Percentiles rank a stretch among this genome's conserved stretches.
Evolutionary conservation across 2,329 filamentous ascomycete species (phyloP).

Genomic region (Didymella arachidicola): DNA sequence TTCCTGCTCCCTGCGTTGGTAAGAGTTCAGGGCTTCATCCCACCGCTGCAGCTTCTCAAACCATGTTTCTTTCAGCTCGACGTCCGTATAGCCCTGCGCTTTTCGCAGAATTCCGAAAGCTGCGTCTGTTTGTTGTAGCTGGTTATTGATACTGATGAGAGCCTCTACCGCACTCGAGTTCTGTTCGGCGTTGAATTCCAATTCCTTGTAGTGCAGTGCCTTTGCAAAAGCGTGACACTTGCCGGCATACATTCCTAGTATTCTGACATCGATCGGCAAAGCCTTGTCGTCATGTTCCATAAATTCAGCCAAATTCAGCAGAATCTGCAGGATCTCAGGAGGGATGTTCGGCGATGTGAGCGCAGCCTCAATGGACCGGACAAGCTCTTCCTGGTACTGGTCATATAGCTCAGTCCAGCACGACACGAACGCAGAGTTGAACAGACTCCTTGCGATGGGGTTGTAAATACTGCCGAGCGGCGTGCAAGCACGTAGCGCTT

Average conservation of each 20-base stretch:
- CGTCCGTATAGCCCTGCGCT: constrained; percentile 94
- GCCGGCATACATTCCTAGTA: constrained; percentile 90
- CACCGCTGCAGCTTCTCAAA: constrained; percentile 98
- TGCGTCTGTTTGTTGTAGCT: constrained; percentile 96
- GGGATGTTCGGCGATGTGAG: constrained; percentile 95
- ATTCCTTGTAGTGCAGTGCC: constrained; percentile 96
- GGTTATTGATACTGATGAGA: constrained; percentile 98
- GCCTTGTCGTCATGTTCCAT: constrained; percentile 99
- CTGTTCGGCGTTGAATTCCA: constrained; percentile 97
- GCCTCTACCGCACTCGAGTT: constrained; percentile 95
- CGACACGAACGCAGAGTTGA: constrained; percentile 98
- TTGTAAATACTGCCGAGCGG: constrained; percentile 90
- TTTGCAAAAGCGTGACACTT: constrained; percentile 99
- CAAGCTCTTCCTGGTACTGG: constrained; percentile 95
- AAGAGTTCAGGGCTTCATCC: constrained; percentile 94
- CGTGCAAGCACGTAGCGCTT: constrained; percentile 91
- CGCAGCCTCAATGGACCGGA: constrained; percentile 92
- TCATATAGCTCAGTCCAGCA: constrained; percentile 99
- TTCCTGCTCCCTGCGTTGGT: constrained; percentile 83
- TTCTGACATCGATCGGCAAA: constrained; percentile 93
- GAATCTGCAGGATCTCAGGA: constrained; percentile 89
- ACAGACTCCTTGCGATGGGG: constrained; percentile 88
- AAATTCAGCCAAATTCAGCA: constrained; percentile 96
- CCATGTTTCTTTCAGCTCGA: constrained; percentile 97
- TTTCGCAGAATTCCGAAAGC: constrained; percentile 97